Evolutionary conservation across 2,329 filamentous ascomycete species (phyloP), one percentile per base, ranked within the genome.

Genomic region (Clarireedia hainanense): DNA sequence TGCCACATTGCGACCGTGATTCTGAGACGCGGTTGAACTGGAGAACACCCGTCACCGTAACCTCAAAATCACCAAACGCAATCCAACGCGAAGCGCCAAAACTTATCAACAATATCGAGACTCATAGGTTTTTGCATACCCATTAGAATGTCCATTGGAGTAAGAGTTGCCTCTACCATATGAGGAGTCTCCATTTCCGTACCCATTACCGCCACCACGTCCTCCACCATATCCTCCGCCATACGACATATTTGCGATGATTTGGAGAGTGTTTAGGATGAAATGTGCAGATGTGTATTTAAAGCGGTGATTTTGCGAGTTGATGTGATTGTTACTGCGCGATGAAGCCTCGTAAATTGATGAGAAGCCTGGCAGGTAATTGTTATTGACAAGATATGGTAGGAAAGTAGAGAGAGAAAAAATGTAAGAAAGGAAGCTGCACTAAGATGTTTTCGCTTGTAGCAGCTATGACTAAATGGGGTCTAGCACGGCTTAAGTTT

Each of bases 171-270:
- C 63, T 59, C 69, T 76, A 69, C 72, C 76, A 72, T 74, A 71
- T 69, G 72, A 71, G 70, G 74, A 79, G 67, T 80, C 79, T 71
- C 79, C 77, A 69, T 79, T 77, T 55, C 75, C 76, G 67, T 80
- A 78, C 61, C 77, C 76, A 63, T 70, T 71, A 60, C 74, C 70
- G 56, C 76, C 73, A 62, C 74, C 71, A 62, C 69, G 70, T 56
- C 76, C 79, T 64, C 74, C 79, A 64, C 83, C 79, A 66, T 88
- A 87, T 53, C 55, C 55, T 47, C 55, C 55, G 34, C 55, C 55
- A 68, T 89, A 88, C 74, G 86, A 88, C 86, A 89, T 89, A 70
- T 57, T 59, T 58, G 49, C 43, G 50, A 53, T 54, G 14, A 36
- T 20, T 30, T 55, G 24, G 39, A 27, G 23, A n/a, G 23, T 42